These are phyloP conservation scores for Spiraea crenata DNA, from an alignment of 331 rosid genomes.

Conservation along the genomic window DNA sequence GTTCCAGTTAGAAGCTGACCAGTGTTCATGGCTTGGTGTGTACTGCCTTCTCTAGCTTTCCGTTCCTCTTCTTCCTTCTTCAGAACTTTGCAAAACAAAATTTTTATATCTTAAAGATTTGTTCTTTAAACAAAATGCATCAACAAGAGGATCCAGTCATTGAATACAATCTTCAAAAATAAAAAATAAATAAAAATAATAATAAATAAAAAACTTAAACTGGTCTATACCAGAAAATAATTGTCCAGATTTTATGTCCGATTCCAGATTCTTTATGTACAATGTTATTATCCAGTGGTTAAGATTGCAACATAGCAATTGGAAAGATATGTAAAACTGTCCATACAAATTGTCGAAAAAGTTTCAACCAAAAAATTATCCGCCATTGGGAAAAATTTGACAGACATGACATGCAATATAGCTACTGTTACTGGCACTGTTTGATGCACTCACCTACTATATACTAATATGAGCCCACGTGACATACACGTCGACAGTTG, in stretches of 20 bases:
- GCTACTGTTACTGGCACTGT: not conserved
- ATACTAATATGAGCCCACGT: not conserved
- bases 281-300: not conserved
- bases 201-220: not conserved
- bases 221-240: not conserved
- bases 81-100: constrained; percentile 45
- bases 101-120: too few relatives aligned
- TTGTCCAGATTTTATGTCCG: not conserved
- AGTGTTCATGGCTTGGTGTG: constrained; percentile 38
- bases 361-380: not conserved
- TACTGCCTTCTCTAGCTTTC: constrained; percentile 59
- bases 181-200: too few relatives aligned
- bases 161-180: not conserved
- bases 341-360: not conserved
- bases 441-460: not conserved
- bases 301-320: not conserved
- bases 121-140: not conserved
- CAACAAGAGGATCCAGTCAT: not conserved
- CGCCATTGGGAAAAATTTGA: not conserved
- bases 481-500: not conserved
- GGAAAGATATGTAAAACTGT: not conserved
- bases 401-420: not conserved
- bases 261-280: not conserved
- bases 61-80: constrained; percentile 90
- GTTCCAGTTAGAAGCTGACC: constrained; percentile 46